Evolutionary conservation across 371 early-diverging fungal species (phyloP), one percentile per base, ranked within the genome.

Genomic region (Lichtheimia ornata): DNA sequence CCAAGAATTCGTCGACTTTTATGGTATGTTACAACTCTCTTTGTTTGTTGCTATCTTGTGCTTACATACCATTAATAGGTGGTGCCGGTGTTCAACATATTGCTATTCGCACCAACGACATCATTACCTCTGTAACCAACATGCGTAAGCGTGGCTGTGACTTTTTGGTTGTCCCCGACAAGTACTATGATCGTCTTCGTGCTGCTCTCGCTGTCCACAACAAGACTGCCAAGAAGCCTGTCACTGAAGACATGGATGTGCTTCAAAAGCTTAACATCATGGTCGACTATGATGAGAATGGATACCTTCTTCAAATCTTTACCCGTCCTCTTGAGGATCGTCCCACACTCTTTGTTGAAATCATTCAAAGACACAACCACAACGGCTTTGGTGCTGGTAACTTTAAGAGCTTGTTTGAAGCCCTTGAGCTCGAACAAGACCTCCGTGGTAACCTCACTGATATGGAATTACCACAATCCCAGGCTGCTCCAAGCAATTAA

Each of bases 331-430:
- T 96, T 15, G 93, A 96, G 78, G 98, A 98, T 71, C 86, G 97
- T 51, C 98, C 98, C 14, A 98, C 98, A 2, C 80, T 97, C 43
- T 98, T 97, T 75, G 83, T 95, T 49, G 98, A 98, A 76, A 88
- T 98, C 70, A 98, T 97, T 70, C 97, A 98, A 78, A 90, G 97
- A 42, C 85, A 90, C 55, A 94, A 95, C 73, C 94, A 95, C 69
- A 85, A 92, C 74, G 97, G 98, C 24, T 98, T 97, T 73, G 98
- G 98, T 59, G 97, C 97, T 44, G 98, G 98, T 57, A 98, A 98
- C 85, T 98, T 98, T 85, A 94, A 96, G 90, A 92, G 92, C 65
- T 81, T 94, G 58, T 98, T 98, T 79, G 97, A 95, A 78, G 85
- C 93, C 43, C 88, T 98, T 53, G 98, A 98, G 82, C 71, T 84